These are phyloP conservation scores for Lentinula sp. DNA, from an alignment of 768 basidiomycete genomes.

Conservation along the genomic window DNA sequence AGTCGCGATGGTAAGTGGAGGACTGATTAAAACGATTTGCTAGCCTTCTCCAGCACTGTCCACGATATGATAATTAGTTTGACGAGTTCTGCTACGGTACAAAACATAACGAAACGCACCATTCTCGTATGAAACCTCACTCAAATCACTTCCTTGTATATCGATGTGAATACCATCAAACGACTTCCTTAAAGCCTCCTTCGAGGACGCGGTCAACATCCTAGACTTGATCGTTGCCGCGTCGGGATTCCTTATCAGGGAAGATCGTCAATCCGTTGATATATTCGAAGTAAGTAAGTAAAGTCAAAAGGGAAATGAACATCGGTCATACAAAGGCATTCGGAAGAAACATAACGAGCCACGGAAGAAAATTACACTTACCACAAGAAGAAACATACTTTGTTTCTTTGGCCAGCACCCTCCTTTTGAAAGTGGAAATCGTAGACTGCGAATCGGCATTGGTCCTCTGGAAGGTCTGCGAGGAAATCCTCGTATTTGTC, in stretches of 20 bases:
- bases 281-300: neutral
- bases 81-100: neutral
- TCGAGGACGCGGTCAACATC: conserved; percentile 91
- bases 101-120: conserved; percentile 39
- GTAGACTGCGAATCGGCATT: conserved; percentile 88
- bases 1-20: neutral
- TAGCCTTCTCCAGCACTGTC: conserved; percentile 27
- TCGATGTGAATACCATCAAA: conserved; percentile 76
- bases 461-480: conserved; percentile 59
- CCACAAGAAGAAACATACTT: conserved; percentile 83
- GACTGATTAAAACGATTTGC: conserved; percentile 17
- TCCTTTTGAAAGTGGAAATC: conserved; percentile 81
- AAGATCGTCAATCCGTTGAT: conserved; percentile 16
- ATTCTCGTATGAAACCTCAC: conserved; percentile 64
- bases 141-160: conserved; percentile 78
- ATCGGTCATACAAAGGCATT: neutral
- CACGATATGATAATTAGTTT: neutral
- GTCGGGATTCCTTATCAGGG: conserved; percentile 73
- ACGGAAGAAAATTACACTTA: conserved; percentile 34
- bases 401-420: conserved; percentile 74
- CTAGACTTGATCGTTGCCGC: conserved; percentile 80
- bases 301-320: neutral
- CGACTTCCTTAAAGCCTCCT: conserved; percentile 65
- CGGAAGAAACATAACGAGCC: neutral
- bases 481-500: conserved; percentile 69